A percentile compares a stretch with the other conserved stretches of the same genome.
These are phyloP conservation scores for Cladophialophora bantiana DNA, from an alignment of 2,329 filamentous ascomycete genomes.

Conservation along the genomic window DNA sequence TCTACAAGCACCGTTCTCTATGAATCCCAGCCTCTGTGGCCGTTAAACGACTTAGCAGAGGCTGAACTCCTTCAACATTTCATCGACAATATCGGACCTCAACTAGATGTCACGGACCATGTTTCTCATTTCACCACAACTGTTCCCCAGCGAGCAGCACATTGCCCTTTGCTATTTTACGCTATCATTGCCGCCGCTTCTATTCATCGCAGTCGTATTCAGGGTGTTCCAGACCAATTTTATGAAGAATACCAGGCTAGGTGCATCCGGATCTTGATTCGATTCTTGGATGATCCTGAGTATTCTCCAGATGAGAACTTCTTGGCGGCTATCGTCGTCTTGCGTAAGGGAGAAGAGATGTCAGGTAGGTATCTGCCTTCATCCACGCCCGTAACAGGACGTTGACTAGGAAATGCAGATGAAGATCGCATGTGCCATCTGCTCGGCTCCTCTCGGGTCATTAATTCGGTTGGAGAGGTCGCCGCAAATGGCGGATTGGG, in stretches of 20 bases:
- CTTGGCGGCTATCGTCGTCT: slow-evolving; percentile 1
- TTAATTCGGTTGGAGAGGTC: slow-evolving; percentile 7
- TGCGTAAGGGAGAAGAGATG: slow-evolving; percentile 12
- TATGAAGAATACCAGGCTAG: slow-evolving; percentile 7
- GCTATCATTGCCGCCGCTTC: slow-evolving; percentile 9
- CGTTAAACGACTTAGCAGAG: slow-evolving; percentile 1
- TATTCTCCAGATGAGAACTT: slow-evolving; percentile 12
- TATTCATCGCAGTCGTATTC: slow-evolving; percentile 7
- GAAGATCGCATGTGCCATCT: slow-evolving; percentile 11
- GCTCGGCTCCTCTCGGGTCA: slow-evolving; percentile 5
- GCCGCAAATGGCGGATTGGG: slow-evolving; percentile 5
- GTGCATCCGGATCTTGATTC: slow-evolving; percentile 8
- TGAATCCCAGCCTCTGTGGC: slow-evolving; percentile 6
- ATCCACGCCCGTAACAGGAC: background rate
- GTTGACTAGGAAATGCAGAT: background rate
- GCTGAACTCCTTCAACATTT: slow-evolving; percentile 10
- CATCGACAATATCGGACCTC: slow-evolving; percentile 3
- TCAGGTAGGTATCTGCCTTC: background rate
- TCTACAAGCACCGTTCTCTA: slow-evolving; percentile 8
- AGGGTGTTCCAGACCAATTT: background rate
- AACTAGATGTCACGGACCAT: slow-evolving; percentile 10
- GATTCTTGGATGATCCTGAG: background rate
- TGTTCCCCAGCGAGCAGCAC: slow-evolving; percentile 4
- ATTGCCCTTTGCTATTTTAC: slow-evolving; percentile 1
- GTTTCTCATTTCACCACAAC: slow-evolving; percentile 8